Evolutionary conservation across 495 filamentous ascomycete genomes (phyloP).

Genomic region (Xylaria grammica): DNA sequence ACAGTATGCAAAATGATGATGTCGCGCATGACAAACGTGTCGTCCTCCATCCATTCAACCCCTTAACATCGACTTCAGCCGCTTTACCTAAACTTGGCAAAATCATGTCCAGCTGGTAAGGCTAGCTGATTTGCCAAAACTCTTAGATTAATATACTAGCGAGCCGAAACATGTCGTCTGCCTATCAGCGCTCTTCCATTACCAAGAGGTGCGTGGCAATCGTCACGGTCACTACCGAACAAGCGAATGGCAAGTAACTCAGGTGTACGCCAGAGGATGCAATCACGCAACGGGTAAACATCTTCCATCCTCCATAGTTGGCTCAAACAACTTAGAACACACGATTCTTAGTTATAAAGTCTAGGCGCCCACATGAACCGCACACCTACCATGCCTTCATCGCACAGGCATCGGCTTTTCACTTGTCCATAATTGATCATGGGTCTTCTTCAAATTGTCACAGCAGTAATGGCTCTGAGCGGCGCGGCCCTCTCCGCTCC

Average conservation of each 20-base stretch:
- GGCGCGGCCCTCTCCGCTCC: conserved; percentile 20
- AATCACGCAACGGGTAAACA: conserved; percentile 8
- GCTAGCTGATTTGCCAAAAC: conserved; percentile 37
- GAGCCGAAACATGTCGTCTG: conserved; percentile 5
- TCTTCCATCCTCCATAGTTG: conserved; percentile 20
- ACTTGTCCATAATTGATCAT: conserved; percentile 26
- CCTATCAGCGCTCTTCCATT: conserved; percentile 19
- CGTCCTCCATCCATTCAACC: conserved; percentile 5
- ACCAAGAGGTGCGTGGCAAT: conserved; percentile 22
- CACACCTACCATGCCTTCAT: background rate
- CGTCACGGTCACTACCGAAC: conserved; percentile 27
- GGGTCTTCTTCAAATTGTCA: conserved; percentile 38
- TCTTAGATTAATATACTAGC: conserved; percentile 16
- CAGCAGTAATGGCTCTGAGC: conserved; percentile 31
- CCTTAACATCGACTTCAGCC: conserved; percentile 36
- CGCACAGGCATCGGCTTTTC: conserved; percentile 5
- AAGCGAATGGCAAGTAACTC: conserved; percentile 24
- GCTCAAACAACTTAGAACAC: background rate
- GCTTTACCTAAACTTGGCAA: conserved; percentile 30
- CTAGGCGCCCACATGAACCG: background rate
- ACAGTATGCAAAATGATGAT: conserved; percentile 13
- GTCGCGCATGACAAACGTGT: background rate
- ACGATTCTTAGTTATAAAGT: conserved; percentile 4
- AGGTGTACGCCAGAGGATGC: too few relatives aligned
- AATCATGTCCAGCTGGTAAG: conserved; percentile 33